Evolutionary conservation across 1,284 basidiomycete species (phyloP).

Genomic region (Heimioporus retisporus): DNA sequence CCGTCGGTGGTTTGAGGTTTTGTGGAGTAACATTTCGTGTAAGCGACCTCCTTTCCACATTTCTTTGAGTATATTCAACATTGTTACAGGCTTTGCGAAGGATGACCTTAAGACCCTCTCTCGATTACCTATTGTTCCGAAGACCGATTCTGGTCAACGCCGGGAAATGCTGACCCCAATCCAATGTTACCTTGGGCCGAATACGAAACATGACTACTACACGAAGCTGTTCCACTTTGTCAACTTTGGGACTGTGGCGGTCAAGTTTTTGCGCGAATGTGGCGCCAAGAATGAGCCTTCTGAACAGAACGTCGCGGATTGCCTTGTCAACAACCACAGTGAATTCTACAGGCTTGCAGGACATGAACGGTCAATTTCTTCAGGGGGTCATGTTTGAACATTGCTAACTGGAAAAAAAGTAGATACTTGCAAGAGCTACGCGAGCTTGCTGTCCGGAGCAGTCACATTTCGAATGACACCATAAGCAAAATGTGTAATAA

Average conservation of each 20-base stretch:
- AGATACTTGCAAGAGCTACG: not conserved
- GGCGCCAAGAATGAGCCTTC: constrained; percentile 91
- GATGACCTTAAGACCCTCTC: not conserved
- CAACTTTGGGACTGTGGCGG: constrained; percentile 86
- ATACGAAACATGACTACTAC: not conserved
- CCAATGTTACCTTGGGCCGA: constrained; percentile 2
- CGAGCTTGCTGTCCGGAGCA: not conserved
- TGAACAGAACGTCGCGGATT: constrained; percentile 80
- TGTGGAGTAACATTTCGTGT: constrained; percentile 5
- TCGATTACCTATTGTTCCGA: not conserved
- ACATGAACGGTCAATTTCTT: not conserved
- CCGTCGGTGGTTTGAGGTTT: constrained; percentile 66
- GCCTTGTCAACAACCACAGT: constrained; percentile 20
- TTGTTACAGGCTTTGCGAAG: not conserved
- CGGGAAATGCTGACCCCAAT: not conserved
- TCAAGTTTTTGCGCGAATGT: constrained; percentile 84
- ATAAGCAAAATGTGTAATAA: not conserved
- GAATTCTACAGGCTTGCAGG: not conserved
- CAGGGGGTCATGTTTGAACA: too few species aligned
- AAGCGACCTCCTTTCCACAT: not conserved
- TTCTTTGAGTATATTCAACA: not conserved
- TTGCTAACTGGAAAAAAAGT: not conserved
- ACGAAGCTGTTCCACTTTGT: constrained; percentile 63
- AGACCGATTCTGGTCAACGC: not conserved
- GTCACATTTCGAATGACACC: not conserved